These are phyloP conservation scores for Jacaranda copaia DNA, from an alignment of 257 asterid genomes.

Conservation along the genomic window DNA sequence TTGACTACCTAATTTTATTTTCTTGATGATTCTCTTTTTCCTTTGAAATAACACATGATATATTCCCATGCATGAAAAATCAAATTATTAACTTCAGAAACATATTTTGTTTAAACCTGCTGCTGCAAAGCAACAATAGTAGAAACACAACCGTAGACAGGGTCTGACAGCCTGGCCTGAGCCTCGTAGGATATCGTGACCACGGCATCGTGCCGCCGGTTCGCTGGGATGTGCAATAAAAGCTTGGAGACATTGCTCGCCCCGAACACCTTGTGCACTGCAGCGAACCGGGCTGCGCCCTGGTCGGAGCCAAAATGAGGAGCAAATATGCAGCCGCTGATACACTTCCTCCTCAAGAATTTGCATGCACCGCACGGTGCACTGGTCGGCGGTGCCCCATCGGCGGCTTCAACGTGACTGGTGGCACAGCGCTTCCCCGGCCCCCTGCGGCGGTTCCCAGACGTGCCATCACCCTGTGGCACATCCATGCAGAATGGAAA, in stretches of 20 bases:
- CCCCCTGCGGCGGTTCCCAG: constrained; percentile 47
- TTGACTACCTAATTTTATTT: background rate
- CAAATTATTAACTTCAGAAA: background rate
- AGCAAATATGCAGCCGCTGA: constrained; percentile 81
- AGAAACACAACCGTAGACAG: constrained; percentile 88
- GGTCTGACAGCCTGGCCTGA: constrained; percentile 88
- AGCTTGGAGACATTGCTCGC: constrained; percentile 93
- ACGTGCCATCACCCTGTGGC: constrained; percentile 43
- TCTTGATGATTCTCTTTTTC: background rate
- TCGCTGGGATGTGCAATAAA: constrained; percentile 65
- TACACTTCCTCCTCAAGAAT: constrained; percentile 90
- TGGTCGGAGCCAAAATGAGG: constrained; percentile 86
- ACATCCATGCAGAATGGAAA: constrained; percentile 54
- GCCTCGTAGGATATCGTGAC: constrained; percentile 88
- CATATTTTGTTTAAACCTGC: constrained; percentile 53
- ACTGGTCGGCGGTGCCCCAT: constrained; percentile 26
- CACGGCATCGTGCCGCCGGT: constrained; percentile 77
- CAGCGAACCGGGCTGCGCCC: constrained; percentile 89
- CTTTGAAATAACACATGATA: background rate
- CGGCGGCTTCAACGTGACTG: constrained; percentile 18
- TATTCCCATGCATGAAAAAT: background rate
- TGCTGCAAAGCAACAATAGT: constrained; percentile 82
- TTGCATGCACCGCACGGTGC: constrained; percentile 95
- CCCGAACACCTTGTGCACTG: constrained; percentile 92
- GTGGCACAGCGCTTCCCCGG: constrained; percentile 41